Conservation (phyloP, 352 stramenopile species). For the Globisporangium camurandrum region DNA sequence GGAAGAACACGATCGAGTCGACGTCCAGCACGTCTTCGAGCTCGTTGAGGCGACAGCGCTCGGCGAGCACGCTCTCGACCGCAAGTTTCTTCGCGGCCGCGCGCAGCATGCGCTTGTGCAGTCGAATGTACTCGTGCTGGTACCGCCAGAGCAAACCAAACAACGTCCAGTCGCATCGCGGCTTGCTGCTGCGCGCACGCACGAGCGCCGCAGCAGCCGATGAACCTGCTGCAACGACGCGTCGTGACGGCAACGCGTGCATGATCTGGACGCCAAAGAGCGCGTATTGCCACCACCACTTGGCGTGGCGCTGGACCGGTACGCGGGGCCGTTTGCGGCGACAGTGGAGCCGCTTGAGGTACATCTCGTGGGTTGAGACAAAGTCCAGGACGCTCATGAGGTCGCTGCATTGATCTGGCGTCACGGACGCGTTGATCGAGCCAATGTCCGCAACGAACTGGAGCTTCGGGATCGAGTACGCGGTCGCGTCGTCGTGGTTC, state of each 20-base stretch:
- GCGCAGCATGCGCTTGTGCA: conserved; percentile 64
- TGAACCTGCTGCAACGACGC: no score
- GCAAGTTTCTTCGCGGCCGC: conserved; percentile 48
- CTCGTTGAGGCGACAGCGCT: conserved; percentile 40
- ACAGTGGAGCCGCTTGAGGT: conserved; percentile 77
- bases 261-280: conserved; percentile 60
- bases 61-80: conserved; percentile 32
- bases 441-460: conserved; percentile 65
- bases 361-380: conserved; percentile 72
- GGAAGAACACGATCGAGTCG: conserved; percentile 78
- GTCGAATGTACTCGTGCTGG: conserved; percentile 65
- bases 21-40: conserved; percentile 71
- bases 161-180: conserved; percentile 45
- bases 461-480: conserved; percentile 57
- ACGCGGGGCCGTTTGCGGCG: conserved; percentile 50
- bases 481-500: conserved; percentile 67
- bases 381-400: conserved; percentile 72
- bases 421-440: conserved; percentile 59
- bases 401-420: conserved; percentile 67
- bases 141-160: conserved; percentile 48
- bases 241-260: conserved; percentile 21
- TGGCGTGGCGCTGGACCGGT: conserved; percentile 36
- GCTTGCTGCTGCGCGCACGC: neutral
- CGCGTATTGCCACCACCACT: conserved; percentile 75
- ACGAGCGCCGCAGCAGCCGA: neutral